phyloP scores from a whole-genome alignment of 1,284 basidiomycete species.

The Rugosomyces carneus region DNA sequence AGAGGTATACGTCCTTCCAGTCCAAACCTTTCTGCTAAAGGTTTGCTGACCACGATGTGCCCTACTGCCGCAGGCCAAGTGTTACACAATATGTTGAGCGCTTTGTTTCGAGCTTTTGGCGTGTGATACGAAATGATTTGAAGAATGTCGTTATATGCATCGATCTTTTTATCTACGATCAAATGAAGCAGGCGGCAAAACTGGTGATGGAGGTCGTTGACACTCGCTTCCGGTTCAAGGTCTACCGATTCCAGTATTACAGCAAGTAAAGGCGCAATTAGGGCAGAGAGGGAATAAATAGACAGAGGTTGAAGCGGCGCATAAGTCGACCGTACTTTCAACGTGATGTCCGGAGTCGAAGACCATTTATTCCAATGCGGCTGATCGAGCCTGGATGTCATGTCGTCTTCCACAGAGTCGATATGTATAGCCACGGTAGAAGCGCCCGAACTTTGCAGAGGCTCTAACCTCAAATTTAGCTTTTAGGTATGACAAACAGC shows the following conservation, averaged over 20 bases:
- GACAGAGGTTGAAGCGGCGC: slow-evolving; percentile 50
- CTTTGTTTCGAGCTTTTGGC: slow-evolving; percentile 44
- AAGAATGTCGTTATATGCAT: slow-evolving; percentile 64
- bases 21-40: slow-evolving; percentile 25
- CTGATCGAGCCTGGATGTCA: slow-evolving; percentile 4
- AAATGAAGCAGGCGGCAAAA: slow-evolving; percentile 53
- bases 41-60: slow-evolving; percentile 51
- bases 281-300: slow-evolving; percentile 54
- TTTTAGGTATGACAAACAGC: not conserved
- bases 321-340: slow-evolving; percentile 38
- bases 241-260: slow-evolving; percentile 53
- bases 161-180: slow-evolving; percentile 57
- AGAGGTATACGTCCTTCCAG: slow-evolving; percentile 4
- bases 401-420: slow-evolving; percentile 40
- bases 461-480: slow-evolving; percentile 7
- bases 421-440: slow-evolving; percentile 57
- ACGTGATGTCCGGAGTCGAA: slow-evolving; percentile 14
- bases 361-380: slow-evolving; percentile 27
- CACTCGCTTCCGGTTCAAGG: slow-evolving; percentile 25
- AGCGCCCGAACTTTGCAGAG: slow-evolving; percentile 6
- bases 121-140: slow-evolving; percentile 65
- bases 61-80: slow-evolving; percentile 67
- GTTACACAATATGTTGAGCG: slow-evolving; percentile 48
- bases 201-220: slow-evolving; percentile 38
- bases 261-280: slow-evolving; percentile 54